Evolutionary conservation across 2,329 filamentous ascomycete species (phyloP).

Genomic region (Cercospora zeae-maydis): DNA sequence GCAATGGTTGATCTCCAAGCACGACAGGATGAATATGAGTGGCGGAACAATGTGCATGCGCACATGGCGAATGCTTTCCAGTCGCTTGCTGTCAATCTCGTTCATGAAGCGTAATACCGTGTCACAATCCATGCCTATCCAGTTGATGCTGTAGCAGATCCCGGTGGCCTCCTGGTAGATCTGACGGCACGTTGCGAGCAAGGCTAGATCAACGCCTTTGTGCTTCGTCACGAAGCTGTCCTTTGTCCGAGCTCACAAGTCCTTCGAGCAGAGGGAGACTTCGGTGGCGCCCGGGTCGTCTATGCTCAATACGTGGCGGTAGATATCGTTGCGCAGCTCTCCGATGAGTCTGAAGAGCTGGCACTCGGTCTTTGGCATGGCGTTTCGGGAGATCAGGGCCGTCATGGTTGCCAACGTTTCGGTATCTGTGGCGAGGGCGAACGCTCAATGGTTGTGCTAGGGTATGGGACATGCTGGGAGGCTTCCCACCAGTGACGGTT

Average conservation of each 20-base stretch:
- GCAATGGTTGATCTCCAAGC: neutral
- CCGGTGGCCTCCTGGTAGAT: neutral
- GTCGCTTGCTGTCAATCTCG: neutral
- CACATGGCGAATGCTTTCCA: neutral
- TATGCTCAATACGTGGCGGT: neutral
- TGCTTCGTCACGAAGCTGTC: neutral
- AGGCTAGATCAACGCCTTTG: neutral
- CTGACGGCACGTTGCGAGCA: neutral
- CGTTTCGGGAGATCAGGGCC: neutral
- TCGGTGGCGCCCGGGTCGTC: neutral
- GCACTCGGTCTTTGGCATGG: neutral
- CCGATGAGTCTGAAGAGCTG: neutral
- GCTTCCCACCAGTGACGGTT: neutral
- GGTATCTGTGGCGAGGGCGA: neutral
- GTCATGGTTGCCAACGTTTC: neutral
- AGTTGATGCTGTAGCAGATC: neutral
- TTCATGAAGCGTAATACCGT: neutral
- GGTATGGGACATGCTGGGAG: neutral
- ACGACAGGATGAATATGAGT: neutral
- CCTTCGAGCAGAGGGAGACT: neutral
- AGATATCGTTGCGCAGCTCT: neutral
- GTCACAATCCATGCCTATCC: neutral
- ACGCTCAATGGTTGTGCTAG: neutral
- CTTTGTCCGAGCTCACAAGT: neutral
- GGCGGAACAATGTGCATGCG: neutral